Evolutionary conservation across 2,329 filamentous ascomycete genomes (phyloP), one percentile per base, ranked within the genome.

Genomic region (Cryoendolithus antarcticus): DNA sequence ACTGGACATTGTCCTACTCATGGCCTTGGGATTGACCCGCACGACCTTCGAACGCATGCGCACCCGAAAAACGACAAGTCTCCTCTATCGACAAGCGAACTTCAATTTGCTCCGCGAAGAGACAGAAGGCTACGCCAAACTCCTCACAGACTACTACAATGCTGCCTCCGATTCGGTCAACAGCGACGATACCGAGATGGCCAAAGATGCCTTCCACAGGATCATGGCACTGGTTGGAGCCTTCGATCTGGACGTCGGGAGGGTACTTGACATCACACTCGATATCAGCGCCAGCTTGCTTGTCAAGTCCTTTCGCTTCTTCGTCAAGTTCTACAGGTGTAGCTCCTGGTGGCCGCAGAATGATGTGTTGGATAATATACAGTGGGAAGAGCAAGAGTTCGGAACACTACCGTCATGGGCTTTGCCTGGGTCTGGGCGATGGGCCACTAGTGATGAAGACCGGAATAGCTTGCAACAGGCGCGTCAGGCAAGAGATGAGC

Each of bases 81-180:
- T 91, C 4, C 72, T 98, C 1, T 98, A 98, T 60, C 81, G 88
- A 44, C 91, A 96, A 62, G 86, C 89, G 9, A 96, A 94, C 60
- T 96, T 94, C 67, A 98, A 98, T 54, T 67, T 98, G 6, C 68
- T 98, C 12, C 80, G 91, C 33, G 91, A 98, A 64, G 91, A 98
- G 62, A 86, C 86, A 0, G 91, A 98, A 62, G 91, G 93, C 31
- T 98, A 94, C 57, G 88, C 91, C 0, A 98, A 98, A 60, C 75
- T 98, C 34, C 78, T 94, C 44, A 95, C 89, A 0, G 91, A 98
- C 59, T 78, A 96, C 27, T 98, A 95, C 61, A 89, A 86, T 6
- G 93, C 83, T 1, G 85, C 82, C 52, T 80, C 79, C 50, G 54
- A 56, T 29, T 77, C 74, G 44, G 77, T 78, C 13, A 80, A 81